Evolutionary conservation across 2,329 filamentous ascomycete genomes (phyloP).

Genomic region (Verticillium dahliae): DNA sequence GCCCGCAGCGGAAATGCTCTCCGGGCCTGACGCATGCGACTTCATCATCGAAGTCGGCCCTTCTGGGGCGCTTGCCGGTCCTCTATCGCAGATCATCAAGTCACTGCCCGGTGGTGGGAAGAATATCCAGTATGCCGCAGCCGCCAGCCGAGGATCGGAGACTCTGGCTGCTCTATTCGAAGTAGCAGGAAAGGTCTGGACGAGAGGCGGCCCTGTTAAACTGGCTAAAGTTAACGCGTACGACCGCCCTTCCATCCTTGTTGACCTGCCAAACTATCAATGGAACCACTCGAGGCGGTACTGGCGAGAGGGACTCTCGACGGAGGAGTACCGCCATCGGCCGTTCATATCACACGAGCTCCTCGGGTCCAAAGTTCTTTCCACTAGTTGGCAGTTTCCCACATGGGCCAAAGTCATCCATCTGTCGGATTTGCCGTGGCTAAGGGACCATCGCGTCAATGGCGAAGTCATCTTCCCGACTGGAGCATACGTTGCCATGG

Average conservation of each 20-base stretch:
- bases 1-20: not conserved
- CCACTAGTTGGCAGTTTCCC: conserved; percentile 1
- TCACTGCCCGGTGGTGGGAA: not conserved
- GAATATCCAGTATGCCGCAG: not conserved
- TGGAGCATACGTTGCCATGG: conserved; percentile 4
- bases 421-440: conserved; percentile 23
- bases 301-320: conserved; percentile 3
- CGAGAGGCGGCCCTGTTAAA: not conserved
- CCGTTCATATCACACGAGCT: conserved; percentile 4
- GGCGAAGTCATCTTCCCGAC: conserved; percentile 30
- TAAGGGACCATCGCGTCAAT: conserved; percentile 33
- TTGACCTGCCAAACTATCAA: conserved; percentile 7
- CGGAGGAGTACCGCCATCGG: not conserved
- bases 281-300: conserved; percentile 6
- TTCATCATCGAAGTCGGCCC: conserved; percentile 21
- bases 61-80: conserved; percentile 20
- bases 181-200: conserved; percentile 4
- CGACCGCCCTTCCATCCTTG: not conserved
- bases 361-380: conserved; percentile 4
- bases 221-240: conserved; percentile 2
- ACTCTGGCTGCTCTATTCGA: not conserved
- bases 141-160: not conserved
- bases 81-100: conserved; percentile 19
- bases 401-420: conserved; percentile 1
- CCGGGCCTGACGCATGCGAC: not conserved